Conservation (phyloP, 164 flowering plant species). For the Nymphaea thermarum region DNA sequence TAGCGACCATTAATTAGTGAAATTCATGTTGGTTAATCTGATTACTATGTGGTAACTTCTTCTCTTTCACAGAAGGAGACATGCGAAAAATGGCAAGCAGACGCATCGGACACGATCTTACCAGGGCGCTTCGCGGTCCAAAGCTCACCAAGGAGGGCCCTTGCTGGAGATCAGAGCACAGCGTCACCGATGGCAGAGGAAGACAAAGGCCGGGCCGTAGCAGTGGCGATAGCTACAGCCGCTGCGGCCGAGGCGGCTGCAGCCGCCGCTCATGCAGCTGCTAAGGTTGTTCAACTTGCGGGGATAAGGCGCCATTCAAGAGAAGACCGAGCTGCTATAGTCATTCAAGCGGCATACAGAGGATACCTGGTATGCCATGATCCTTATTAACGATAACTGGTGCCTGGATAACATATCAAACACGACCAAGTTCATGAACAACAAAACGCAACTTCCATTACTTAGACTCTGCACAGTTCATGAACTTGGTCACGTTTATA, state of each 20-base stretch:
- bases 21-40: neutral
- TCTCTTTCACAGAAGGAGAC: slow-evolving; percentile 32
- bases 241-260: slow-evolving; percentile 91
- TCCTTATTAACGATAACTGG: neutral
- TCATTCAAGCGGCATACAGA: slow-evolving; percentile 71
- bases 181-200: slow-evolving; percentile 23
- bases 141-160: slow-evolving; percentile 37
- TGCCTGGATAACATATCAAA: neutral
- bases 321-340: slow-evolving; percentile 77
- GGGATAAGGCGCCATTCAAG: slow-evolving; percentile 65
- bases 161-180: slow-evolving; percentile 36
- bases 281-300: slow-evolving; percentile 66
- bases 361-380: slow-evolving; percentile 63
- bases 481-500: too few species aligned
- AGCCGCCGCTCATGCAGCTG: slow-evolving; percentile 91
- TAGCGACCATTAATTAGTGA: neutral
- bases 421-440: neutral
- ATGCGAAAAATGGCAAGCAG: slow-evolving; percentile 43
- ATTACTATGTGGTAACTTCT: neutral
- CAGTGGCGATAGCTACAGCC: slow-evolving; percentile 80
- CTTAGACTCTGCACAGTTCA: neutral
- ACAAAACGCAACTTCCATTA: neutral
- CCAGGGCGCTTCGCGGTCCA: slow-evolving; percentile 73
- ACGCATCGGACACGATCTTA: slow-evolving; percentile 69
- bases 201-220: slow-evolving; percentile 68